Conservation (phyloP, 495 filamentous ascomycete genomes). For the Penicillium chermesinum region DNA sequence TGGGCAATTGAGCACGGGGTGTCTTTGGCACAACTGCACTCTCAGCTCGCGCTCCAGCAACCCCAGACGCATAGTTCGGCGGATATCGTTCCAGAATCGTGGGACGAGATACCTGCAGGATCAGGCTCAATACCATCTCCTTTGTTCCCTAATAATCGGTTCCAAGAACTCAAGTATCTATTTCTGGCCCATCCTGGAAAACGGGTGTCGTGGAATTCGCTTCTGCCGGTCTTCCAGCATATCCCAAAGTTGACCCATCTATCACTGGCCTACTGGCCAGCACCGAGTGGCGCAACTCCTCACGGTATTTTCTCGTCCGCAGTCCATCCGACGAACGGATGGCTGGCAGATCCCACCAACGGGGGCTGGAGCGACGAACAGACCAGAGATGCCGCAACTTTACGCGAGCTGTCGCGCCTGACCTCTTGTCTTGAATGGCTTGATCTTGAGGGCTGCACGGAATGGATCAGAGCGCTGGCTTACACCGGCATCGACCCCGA, state of each 20-base stretch:
- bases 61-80: constrained; percentile 6
- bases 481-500: constrained; percentile 34
- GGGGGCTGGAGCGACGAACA: constrained; percentile 52
- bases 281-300: constrained; percentile 60
- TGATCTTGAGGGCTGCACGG: constrained; percentile 71
- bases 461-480: constrained; percentile 63
- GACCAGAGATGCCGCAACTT: constrained; percentile 61
- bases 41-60: constrained; percentile 42
- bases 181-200: constrained; percentile 45
- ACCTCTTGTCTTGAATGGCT: constrained; percentile 73
- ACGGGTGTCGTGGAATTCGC: constrained; percentile 58
- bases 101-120: constrained; percentile 25
- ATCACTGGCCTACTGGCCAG: constrained; percentile 74
- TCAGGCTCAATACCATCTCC: constrained; percentile 33
- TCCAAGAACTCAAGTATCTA: constrained; percentile 47
- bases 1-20: constrained; percentile 55
- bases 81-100: constrained; percentile 28
- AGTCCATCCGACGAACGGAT: too few relatives aligned
- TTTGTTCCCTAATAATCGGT: constrained; percentile 39
- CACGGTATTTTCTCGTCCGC: too few relatives aligned
- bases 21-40: constrained; percentile 52
- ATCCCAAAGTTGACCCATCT: constrained; percentile 68
- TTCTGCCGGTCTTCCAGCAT: constrained; percentile 57
- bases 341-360: too few relatives aligned
- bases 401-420: constrained; percentile 60